These are phyloP conservation scores for Sanguinoderma infundibulare DNA, from an alignment of 1,284 basidiomycete species.

Conservation along the genomic window DNA sequence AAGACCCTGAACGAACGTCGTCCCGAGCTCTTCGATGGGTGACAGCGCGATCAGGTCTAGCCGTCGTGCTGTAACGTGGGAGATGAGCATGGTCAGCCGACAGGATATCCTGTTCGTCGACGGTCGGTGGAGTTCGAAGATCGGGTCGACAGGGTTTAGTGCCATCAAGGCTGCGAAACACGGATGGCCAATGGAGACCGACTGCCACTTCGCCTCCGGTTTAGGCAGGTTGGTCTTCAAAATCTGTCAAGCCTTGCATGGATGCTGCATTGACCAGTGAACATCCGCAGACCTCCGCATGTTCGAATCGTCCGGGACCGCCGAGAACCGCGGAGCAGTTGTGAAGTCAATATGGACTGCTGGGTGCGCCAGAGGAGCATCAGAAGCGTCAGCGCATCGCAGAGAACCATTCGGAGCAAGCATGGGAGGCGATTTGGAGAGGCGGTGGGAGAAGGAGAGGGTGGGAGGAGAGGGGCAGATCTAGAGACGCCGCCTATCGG, in stretches of 20 bases:
- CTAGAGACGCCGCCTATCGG: background rate
- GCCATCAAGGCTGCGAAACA: background rate
- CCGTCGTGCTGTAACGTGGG: background rate
- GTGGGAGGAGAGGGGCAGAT: too few relatives aligned
- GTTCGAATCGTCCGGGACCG: background rate
- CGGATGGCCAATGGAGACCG: too few relatives aligned
- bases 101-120: background rate
- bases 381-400: background rate
- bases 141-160: background rate
- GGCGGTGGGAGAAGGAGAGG: too few relatives aligned
- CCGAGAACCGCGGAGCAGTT: background rate
- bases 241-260: background rate
- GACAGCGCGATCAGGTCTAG: background rate
- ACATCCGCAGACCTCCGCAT: background rate
- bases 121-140: background rate
- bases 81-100: background rate
- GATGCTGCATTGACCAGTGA: background rate
- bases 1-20: background rate
- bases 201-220: background rate
- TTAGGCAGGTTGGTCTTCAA: background rate
- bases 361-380: background rate
- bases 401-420: too few relatives aligned
- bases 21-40: background rate
- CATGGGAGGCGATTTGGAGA: background rate
- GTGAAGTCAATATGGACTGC: background rate